Percentiles rank a stretch among this genome's conserved stretches.
phyloP scores from a whole-genome alignment of 768 basidiomycete species.

The Suillus cothurnatus region DNA sequence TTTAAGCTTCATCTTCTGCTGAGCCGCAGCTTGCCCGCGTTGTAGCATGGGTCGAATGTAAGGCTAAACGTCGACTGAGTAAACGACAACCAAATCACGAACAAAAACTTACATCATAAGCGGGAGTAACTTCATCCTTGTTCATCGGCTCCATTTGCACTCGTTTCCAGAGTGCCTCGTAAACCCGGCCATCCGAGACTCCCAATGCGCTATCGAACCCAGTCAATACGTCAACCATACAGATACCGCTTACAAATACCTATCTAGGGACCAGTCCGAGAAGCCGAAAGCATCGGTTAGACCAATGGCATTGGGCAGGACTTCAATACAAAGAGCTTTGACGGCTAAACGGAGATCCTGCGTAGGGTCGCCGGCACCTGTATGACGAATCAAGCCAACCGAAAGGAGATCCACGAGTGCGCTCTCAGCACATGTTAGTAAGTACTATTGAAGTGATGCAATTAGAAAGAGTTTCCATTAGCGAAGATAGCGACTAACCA shows the following conservation, averaged over 20 bases:
- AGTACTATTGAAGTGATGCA: slow-evolving; percentile 44
- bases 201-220: slow-evolving; percentile 54
- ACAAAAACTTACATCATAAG: slow-evolving; percentile 49
- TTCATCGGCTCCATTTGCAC: slow-evolving; percentile 66
- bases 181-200: slow-evolving; percentile 63
- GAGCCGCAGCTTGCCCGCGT: slow-evolving; percentile 45
- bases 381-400: slow-evolving; percentile 44
- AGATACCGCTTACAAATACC: slow-evolving; percentile 36
- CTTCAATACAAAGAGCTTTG: slow-evolving; percentile 45
- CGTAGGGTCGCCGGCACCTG: slow-evolving; percentile 42
- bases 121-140: slow-evolving; percentile 48
- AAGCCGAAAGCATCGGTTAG: slow-evolving; percentile 76
- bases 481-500: slow-evolving; percentile 20
- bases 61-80: slow-evolving; percentile 27
- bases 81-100: background rate
- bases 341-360: slow-evolving; percentile 53
- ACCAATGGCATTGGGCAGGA: slow-evolving; percentile 67
- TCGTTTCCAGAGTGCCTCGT: slow-evolving; percentile 64
- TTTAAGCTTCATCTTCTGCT: background rate
- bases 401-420: slow-evolving; percentile 62
- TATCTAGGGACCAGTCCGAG: slow-evolving; percentile 74
- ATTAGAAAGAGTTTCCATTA: background rate
- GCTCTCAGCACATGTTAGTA: slow-evolving; percentile 57
- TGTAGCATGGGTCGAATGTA: slow-evolving; percentile 56
- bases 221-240: background rate